Evolutionary conservation across 805 yeast genomes (phyloP).

Genomic region (Candida maris): DNA sequence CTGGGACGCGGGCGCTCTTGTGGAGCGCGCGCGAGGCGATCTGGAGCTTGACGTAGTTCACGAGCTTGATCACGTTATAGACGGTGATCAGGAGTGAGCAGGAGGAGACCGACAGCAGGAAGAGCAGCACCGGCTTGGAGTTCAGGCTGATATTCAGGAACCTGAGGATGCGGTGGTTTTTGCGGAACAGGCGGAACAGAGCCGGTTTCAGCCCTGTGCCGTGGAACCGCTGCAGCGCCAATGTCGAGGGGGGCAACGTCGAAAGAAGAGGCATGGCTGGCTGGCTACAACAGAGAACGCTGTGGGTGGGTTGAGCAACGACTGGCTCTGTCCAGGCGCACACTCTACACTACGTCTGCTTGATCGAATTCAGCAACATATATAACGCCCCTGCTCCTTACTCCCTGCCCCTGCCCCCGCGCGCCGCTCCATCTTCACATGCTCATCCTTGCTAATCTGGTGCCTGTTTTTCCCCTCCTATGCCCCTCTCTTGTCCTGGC

Average conservation of each 20-base stretch:
- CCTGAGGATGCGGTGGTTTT: slow-evolving; percentile 14
- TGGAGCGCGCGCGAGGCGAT: slow-evolving; percentile 1
- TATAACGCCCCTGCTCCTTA: too few species aligned
- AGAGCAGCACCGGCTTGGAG: slow-evolving; percentile 33
- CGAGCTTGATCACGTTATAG: slow-evolving; percentile 24
- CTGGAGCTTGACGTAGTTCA: slow-evolving; percentile 16
- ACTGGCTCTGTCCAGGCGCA: too few species aligned
- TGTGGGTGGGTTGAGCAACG: too few species aligned
- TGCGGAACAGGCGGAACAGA: slow-evolving; percentile 11
- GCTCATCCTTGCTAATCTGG: too few species aligned
- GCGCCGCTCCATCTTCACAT: too few species aligned
- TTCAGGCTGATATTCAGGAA: slow-evolving; percentile 24
- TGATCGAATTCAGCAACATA: too few species aligned
- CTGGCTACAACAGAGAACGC: too few species aligned
- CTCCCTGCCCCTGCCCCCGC: too few species aligned
- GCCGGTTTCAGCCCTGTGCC: slow-evolving; percentile 1
- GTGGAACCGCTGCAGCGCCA: background rate
- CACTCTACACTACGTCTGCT: too few species aligned
- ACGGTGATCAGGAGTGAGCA: slow-evolving; percentile 21
- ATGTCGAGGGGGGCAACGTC: slow-evolving; percentile 1
- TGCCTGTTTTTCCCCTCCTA: too few species aligned
- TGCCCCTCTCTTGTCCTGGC: too few species aligned
- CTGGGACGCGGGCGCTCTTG: background rate
- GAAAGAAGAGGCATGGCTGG: slow-evolving; percentile 2
- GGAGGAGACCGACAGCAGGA: slow-evolving; percentile 26